Conservation (phyloP, 2,329 filamentous ascomycete species). For the Pseudogymnoascus verrucosus region DNA sequence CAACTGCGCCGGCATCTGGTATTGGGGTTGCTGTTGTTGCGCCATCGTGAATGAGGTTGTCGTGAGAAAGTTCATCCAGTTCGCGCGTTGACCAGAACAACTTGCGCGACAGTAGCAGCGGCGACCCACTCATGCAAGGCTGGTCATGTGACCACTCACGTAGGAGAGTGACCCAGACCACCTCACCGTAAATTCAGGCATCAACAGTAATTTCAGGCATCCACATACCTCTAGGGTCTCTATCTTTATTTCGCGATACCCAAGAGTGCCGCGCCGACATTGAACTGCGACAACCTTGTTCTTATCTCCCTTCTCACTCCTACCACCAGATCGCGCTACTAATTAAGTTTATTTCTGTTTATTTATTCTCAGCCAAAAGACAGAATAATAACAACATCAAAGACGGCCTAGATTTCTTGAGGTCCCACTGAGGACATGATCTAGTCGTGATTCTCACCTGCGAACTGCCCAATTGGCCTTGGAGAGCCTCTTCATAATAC, state of each 20-base stretch:
- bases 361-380: neutral
- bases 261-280: neutral
- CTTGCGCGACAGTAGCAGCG: neutral
- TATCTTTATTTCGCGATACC: constrained; percentile 5
- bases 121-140: constrained; percentile 1
- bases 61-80: neutral
- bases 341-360: neutral
- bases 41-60: constrained; percentile 22
- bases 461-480: neutral
- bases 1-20: constrained; percentile 1
- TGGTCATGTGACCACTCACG: neutral
- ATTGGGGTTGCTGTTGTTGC: constrained; percentile 28
- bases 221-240: neutral
- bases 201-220: no score
- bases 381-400: neutral
- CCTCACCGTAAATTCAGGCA: no score
- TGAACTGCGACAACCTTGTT: neutral
- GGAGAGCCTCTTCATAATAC: neutral
- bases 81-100: neutral
- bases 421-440: neutral
- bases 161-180: no score
- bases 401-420: neutral
- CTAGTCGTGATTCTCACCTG: neutral
- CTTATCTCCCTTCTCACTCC: neutral
- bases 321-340: neutral